A percentile compares a stretch with the other conserved stretches of the same genome.
Evolutionary conservation across 2,329 filamentous ascomycete genomes (phyloP).

Genomic region (Cryphonectria parasitica): DNA sequence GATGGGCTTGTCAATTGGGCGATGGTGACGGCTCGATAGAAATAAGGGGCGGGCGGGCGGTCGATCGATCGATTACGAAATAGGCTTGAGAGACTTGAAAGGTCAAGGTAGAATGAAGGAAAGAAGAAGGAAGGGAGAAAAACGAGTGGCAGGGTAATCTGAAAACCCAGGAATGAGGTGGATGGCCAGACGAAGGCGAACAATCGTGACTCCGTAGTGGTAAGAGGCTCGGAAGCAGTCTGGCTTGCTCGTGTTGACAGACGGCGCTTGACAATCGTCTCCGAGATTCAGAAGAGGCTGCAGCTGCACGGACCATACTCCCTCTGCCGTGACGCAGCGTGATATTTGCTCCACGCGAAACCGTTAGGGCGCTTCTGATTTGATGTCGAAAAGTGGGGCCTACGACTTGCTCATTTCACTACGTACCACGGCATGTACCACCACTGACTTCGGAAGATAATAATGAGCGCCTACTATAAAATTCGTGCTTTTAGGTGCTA

Average conservation of each 20-base stretch:
- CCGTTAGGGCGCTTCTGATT: conserved; percentile 8
- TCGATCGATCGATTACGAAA: not conserved
- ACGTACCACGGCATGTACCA: not conserved
- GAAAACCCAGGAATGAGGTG: conserved; percentile 19
- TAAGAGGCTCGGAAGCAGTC: conserved; percentile 2
- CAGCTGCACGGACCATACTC: conserved; percentile 15
- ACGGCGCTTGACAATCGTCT: not conserved
- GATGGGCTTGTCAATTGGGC: conserved; percentile 14
- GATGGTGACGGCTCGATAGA: conserved; percentile 10
- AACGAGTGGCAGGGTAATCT: conserved; percentile 25
- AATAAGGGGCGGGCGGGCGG: not conserved
- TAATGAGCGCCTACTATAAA: not conserved
- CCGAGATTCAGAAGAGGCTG: conserved; percentile 21
- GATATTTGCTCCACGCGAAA: conserved; percentile 24
- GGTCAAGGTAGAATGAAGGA: conserved; percentile 12
- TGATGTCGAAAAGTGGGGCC: conserved; percentile 1
- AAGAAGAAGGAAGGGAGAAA: conserved; percentile 13
- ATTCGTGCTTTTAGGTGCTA: not conserved
- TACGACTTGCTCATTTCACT: conserved; percentile 19
- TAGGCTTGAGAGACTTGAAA: conserved; percentile 11
- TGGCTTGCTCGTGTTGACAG: conserved; percentile 1
- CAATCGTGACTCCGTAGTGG: conserved; percentile 19
- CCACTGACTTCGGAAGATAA: not conserved
- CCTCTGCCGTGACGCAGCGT: conserved; percentile 20
- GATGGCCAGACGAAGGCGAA: conserved; percentile 15